Conservation (phyloP, 306 rosid genomes). For the Glycine tomentella region DNA sequence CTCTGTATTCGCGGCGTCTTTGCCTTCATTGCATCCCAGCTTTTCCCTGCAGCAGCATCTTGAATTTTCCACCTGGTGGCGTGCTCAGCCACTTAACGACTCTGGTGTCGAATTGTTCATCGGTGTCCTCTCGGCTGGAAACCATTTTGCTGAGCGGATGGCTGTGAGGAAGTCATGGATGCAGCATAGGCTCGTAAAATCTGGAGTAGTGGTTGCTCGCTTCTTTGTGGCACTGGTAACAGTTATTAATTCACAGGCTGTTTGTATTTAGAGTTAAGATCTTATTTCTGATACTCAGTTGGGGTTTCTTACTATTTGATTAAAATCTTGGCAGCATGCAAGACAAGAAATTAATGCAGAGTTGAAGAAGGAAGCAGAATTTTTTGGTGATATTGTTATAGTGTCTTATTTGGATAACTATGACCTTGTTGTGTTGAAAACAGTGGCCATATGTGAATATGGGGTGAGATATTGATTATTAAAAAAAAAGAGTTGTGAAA, state of each 20-base stretch:
- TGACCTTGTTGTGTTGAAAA: constrained; percentile 90
- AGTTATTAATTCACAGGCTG: neutral
- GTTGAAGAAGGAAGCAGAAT: constrained; percentile 89
- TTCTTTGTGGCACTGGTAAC: constrained; percentile 89
- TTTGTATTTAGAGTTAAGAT: constrained; percentile 24
- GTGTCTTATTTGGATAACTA: constrained; percentile 92
- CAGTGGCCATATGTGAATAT: constrained; percentile 88
- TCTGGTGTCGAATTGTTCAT: constrained; percentile 68
- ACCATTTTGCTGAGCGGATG: constrained; percentile 94
- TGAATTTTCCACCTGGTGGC: constrained; percentile 69
- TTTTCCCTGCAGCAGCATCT: constrained; percentile 76
- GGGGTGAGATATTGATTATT: constrained; percentile 72
- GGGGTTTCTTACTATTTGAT: constrained; percentile 43
- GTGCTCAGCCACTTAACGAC: constrained; percentile 63
- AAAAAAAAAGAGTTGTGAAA: neutral
- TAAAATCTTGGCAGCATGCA: constrained; percentile 62
- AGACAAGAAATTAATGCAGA: constrained; percentile 77
- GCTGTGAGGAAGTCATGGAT: constrained; percentile 95
- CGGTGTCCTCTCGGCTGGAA: constrained; percentile 92
- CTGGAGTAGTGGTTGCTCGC: constrained; percentile 74
- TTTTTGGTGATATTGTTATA: constrained; percentile 85
- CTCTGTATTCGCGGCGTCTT: constrained; percentile 74
- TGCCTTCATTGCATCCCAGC: constrained; percentile 88
- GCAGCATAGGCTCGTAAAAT: constrained; percentile 76
- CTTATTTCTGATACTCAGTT: neutral